Base-by-base conservation (phyloP, 2,329 filamentous ascomycete genomes). In the Colletotrichum sp. region DNA sequence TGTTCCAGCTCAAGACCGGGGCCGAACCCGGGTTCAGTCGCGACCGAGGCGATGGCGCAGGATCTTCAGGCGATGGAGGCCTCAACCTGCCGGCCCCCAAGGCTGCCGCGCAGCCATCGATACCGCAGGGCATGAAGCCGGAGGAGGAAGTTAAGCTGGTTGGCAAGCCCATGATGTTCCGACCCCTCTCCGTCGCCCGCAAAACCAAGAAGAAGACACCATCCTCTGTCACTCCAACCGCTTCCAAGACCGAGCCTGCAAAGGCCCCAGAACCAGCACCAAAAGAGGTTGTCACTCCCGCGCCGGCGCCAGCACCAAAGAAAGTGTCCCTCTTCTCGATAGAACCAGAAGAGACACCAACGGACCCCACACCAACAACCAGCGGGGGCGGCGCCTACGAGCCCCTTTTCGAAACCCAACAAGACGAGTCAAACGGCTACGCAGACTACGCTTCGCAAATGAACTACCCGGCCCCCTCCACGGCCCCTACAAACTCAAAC, bases 81-180 rank as follows among this genome's bases (percentile, higher is more conserved):
- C 75, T 86, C 78, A 81, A 74, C 26, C 80, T 88, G n/a, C 84
- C 86, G 7, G 79, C 87, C n/a, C 85, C 88, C 12, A 87, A 85
- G 76, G 79, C 79, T 24, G 80, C 84, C 16, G 81, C 83, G 21
- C 85, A 85, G 61, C 88, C 89, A n/a, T 85, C 87, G 36, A 89
- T 91, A 79, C 88, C 89, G 2, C 87, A 86, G 15, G 89, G 89
- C 56, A 88, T 91, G 80, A 91, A 92, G 80, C 84, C 89, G 30
- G 89, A 89, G n/a, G 88, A 90, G 3, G 91, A 93, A 73, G 89
- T 94, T 18, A 93, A 94, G 84, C 84, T 94, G 16, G 90, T 93
- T 3, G 94, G 94, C 24, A 97, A 96, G 79, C 92, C 95, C 15
- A 91, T 96, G 83, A 94, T 95, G 91, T 98, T 98, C 84, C 94